Base-by-base conservation (phyloP, 805 yeast genomes). In the Dipodascopsis tothii region DNA sequence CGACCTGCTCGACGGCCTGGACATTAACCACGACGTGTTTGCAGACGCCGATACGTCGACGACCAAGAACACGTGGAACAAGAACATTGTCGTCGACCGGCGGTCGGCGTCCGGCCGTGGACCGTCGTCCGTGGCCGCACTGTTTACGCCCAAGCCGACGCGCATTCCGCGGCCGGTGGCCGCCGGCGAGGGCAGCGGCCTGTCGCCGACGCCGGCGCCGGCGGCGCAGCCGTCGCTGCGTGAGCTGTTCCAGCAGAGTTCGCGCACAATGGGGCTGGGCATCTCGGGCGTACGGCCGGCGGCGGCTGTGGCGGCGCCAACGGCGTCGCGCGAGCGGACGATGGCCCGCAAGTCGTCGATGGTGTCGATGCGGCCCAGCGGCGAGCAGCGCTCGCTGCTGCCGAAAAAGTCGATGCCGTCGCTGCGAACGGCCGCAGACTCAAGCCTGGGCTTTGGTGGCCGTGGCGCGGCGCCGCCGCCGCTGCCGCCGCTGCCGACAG, bases 381-480 rank as follows among this genome's bases (percentile, higher is more conserved):
- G 27, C 20, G 40, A 46, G 5, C 22, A 41, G 23, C 40, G 40
- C 17, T n/a, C 49, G 5, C 33, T 49, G 11, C 41, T 49, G 22
- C 35, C 53, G 18, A 49, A 49, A 41, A 49, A 49, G 21, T 49
- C 53, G 7, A 49, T 49, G 53, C 53, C 53, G 3, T 43, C 48
- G 3, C 39, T 49, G 7, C 45, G 53, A n/a, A 34, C 40, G 7
- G 39, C 47, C n/a, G 43, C 34, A 25, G 30, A 9, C 30, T 25
- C 14, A 9, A 9, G 11, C 9, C 30, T 25, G 14, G 30, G 30
- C 9, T 9, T 25, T 9, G 9, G 11, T 25, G 11, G 11, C 14
- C 30, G 14, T 9, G 14, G 14, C 14, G 9, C 30, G 30, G 14
- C 9, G 30, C 30, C 30, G 9, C 30, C 30, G 9, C 30, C 30